Base-by-base conservation (phyloP, 352 stramenopile genomes). In the Bremia lactucae region DNA sequence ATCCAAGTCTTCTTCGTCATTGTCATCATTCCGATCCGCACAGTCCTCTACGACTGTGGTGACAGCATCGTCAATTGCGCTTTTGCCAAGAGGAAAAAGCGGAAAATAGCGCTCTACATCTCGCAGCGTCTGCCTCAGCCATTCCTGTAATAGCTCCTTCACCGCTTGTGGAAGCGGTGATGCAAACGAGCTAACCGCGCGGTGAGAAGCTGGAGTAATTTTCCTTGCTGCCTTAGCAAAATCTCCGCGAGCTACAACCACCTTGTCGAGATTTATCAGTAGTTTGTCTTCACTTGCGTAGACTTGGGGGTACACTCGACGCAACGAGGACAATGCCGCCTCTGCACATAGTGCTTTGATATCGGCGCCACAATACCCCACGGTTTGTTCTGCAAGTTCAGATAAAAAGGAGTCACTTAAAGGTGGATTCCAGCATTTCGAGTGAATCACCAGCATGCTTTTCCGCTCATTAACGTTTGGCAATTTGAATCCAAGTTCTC, bases 261-360 rank as follows among this genome's bases (percentile, higher is more conserved):
- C 58, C 18, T 75, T 77, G 15, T 76, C 59, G 10, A 86, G 43
- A 39, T 87, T 69, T 22, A 89, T 87, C 23, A 85, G 36, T 25
- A 91, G 41, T 37, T 93, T 93, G 42, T 84, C 60, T 23, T 82
- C 60, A 44, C 68, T 90, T 14, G 49, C 63, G 34, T 95, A 94
- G 9, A 95, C 83, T 69, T 95, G 81, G 0, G 82, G 83, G 39
- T 94, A 95, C 19, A 76, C 65, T 11, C 87, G 69, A 19, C 83
- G 65, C 25, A 96, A 46, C n/a, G 85, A 79, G 40, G 78, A 89
- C n/a, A 96, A 53, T 4, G 84, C 83, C 1, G 87, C 78, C 46
- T 96, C 87, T 1, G 83, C 70, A 40, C 87, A 96, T 4, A 96
- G 59, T 6, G 86, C 84, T 49, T 95, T 96, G 34, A 96, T 72